Conservation (phyloP, 495 filamentous ascomycete species). For the Xylaria curta region DNA sequence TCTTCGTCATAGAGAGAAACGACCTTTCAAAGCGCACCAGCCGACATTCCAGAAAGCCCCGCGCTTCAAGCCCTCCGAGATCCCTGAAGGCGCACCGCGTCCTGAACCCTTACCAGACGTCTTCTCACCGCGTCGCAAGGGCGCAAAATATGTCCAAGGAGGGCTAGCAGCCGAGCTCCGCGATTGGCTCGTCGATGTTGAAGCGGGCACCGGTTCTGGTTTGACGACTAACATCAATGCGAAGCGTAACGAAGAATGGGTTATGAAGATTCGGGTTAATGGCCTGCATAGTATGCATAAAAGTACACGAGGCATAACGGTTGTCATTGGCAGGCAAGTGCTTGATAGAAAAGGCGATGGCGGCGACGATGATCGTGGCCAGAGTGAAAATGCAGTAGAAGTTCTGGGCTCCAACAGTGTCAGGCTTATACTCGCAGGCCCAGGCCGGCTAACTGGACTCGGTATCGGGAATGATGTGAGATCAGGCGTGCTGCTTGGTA, state of each 20-base stretch:
- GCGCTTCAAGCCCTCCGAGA: slow-evolving; percentile 48
- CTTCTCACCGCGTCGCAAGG: slow-evolving; percentile 51
- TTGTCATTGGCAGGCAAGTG: slow-evolving; percentile 26
- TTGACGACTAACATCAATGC: slow-evolving; percentile 3
- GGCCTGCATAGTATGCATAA: slow-evolving; percentile 21
- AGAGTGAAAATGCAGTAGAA: background rate
- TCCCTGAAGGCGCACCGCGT: slow-evolving; percentile 27
- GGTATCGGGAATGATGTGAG: slow-evolving; percentile 31
- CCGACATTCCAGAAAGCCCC: slow-evolving; percentile 47
- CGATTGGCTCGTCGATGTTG: slow-evolving; percentile 54
- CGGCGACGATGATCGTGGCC: background rate
- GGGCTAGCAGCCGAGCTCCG: slow-evolving; percentile 53
- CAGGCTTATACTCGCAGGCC: slow-evolving; percentile 47
- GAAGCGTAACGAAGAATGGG: slow-evolving; percentile 29
- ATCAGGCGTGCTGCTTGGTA: slow-evolving; percentile 42
- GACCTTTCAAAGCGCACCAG: slow-evolving; percentile 23
- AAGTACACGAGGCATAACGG: slow-evolving; percentile 27
- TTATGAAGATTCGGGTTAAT: slow-evolving; percentile 36
- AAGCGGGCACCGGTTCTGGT: slow-evolving; percentile 36
- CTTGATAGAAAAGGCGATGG: background rate
- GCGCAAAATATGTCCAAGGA: slow-evolving; percentile 47
- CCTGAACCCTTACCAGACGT: slow-evolving; percentile 40
- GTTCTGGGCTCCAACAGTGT: slow-evolving; percentile 1
- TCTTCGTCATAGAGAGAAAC: slow-evolving; percentile 1
- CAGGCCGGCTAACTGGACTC: slow-evolving; percentile 41